Conservation (phyloP, 2,329 filamentous ascomycete genomes). For the Colletotrichum tropicicola region DNA sequence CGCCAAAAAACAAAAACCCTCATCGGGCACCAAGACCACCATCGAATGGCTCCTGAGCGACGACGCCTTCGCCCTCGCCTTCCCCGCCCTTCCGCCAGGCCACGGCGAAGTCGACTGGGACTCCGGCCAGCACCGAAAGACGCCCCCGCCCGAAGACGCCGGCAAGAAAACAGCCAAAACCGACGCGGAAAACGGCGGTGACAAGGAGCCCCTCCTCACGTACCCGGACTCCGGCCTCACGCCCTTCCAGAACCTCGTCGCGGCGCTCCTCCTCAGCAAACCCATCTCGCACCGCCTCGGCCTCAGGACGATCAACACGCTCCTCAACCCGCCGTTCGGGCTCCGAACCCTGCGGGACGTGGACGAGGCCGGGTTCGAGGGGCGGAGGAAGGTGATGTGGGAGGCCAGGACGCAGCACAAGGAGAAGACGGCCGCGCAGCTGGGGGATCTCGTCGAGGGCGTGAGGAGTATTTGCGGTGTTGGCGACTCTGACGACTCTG, state of each 20-base stretch:
- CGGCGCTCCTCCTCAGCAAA: slow-evolving; percentile 51
- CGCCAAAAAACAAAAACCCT: neutral
- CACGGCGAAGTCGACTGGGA: slow-evolving; percentile 19
- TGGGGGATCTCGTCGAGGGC: slow-evolving; percentile 33
- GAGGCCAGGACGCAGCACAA: slow-evolving; percentile 54
- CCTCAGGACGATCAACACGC: slow-evolving; percentile 50
- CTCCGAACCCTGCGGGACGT: slow-evolving; percentile 31
- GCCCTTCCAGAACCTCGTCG: slow-evolving; percentile 54
- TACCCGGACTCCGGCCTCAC: slow-evolving; percentile 36
- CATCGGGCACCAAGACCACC: too few relatives aligned
- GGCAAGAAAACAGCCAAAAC: neutral
- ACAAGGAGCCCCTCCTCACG: neutral
- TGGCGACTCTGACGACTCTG: neutral
- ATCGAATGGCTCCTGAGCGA: neutral
- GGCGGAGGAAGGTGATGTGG: slow-evolving; percentile 46
- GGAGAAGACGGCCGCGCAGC: slow-evolving; percentile 52
- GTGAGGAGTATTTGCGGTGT: neutral
- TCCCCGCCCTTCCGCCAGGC: neutral
- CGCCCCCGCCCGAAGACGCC: neutral
- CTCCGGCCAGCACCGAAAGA: neutral
- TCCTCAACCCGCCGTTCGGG: slow-evolving; percentile 52
- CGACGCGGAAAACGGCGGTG: neutral
- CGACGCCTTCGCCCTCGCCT: neutral
- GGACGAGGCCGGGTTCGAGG: slow-evolving; percentile 45
- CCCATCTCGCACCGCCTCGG: slow-evolving; percentile 54